These are phyloP conservation scores for Cokeromyces recurvatus DNA, from an alignment of 371 early-diverging fungal genomes.

Conservation along the genomic window DNA sequence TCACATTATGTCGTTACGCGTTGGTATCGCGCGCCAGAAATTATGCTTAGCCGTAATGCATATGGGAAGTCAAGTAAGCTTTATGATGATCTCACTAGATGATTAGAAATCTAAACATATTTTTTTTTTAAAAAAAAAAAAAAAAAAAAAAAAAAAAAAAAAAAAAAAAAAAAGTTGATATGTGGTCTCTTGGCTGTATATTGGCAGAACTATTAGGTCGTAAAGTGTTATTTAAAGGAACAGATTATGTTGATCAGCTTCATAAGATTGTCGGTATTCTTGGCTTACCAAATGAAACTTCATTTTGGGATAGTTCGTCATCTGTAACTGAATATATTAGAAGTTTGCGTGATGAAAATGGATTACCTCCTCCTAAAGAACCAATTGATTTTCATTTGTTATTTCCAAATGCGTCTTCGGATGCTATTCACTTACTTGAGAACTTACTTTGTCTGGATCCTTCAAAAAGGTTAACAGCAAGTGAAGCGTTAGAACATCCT, in stretches of 20 bases:
- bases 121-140: neutral
- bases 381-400: conserved; percentile 33
- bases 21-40: conserved; percentile 49
- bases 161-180: no score
- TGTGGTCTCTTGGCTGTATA: conserved; percentile 99
- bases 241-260: conserved; percentile 93
- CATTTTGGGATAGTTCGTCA: conserved; percentile 40
- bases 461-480: conserved; percentile 70
- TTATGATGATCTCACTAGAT: no score
- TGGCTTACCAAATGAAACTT: conserved; percentile 90
- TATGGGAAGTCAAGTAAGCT: conserved; percentile 41
- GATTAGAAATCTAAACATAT: no score
- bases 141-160: no score
- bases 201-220: conserved; percentile 97
- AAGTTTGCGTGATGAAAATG: conserved; percentile 48
- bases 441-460: conserved; percentile 86
- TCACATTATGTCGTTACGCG: conserved; percentile 46
- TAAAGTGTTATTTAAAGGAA: conserved; percentile 87
- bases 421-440: conserved; percentile 72
- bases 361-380: conserved; percentile 41
- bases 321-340: conserved; percentile 38
- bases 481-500: conserved; percentile 73
- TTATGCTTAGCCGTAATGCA: conserved; percentile 35
- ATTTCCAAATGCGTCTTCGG: conserved; percentile 55
- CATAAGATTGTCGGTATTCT: conserved; percentile 90